These are phyloP conservation scores for Xylaria sp. DNA, from an alignment of 2,329 filamentous ascomycete genomes.

Conservation along the genomic window DNA sequence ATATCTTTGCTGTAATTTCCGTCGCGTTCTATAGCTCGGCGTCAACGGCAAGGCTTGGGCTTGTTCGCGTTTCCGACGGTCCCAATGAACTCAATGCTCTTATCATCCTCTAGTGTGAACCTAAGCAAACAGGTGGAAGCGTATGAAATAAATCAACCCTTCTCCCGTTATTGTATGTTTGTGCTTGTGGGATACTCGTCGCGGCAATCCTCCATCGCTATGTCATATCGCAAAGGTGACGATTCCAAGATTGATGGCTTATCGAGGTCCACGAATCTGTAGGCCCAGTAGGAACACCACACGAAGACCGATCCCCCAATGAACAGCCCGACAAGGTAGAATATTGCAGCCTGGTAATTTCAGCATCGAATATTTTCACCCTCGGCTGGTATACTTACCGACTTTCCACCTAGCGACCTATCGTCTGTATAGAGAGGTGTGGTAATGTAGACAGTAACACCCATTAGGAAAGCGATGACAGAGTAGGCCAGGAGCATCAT, in stretches of 20 bases:
- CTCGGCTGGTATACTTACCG: conserved; percentile 22
- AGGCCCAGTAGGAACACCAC: conserved; percentile 41
- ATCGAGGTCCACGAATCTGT: conserved; percentile 31
- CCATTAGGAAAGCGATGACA: conserved; percentile 32
- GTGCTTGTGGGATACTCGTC: too few relatives aligned
- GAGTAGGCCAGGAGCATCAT: conserved; percentile 40
- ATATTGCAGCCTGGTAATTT: conserved; percentile 28
- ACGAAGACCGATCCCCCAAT: conserved; percentile 28
- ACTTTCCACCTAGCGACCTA: conserved; percentile 23
- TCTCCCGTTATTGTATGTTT: background rate
- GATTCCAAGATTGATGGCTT: background rate
- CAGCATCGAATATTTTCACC: background rate
- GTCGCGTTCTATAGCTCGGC: conserved; percentile 12
- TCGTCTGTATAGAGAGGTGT: conserved; percentile 33
- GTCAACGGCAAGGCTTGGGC: conserved; percentile 18
- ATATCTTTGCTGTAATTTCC: background rate
- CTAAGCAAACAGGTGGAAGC: background rate
- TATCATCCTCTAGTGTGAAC: background rate
- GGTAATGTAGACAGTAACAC: conserved; percentile 34
- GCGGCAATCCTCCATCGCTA: background rate
- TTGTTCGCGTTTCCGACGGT: background rate
- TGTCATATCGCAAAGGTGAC: background rate
- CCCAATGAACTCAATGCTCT: background rate
- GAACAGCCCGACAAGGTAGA: conserved; percentile 31
- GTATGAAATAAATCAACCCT: background rate